These are phyloP conservation scores for Poa pratensis DNA, from an alignment of 176 grass and related monocot species.

Conservation along the genomic window DNA sequence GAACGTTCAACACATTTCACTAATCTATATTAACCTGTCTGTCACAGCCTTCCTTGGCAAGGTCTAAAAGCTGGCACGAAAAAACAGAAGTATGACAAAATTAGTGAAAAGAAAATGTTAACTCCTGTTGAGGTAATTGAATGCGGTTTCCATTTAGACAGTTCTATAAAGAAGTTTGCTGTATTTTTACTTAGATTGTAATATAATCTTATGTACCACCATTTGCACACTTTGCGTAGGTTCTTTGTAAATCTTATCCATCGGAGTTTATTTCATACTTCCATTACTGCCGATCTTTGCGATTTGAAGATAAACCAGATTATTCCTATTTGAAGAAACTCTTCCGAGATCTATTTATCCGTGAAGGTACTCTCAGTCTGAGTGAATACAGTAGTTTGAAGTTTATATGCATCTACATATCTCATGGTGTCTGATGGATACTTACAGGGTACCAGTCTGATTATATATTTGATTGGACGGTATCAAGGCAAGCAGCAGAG, in stretches of 20 bases:
- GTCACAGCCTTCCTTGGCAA: slow-evolving; percentile 80
- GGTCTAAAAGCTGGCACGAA: slow-evolving; percentile 89
- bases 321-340: slow-evolving; percentile 84
- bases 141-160: slow-evolving; percentile 16
- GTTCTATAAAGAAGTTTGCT: slow-evolving; percentile 26
- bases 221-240: slow-evolving; percentile 51
- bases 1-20: slow-evolving; percentile 21
- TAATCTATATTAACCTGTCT: slow-evolving; percentile 45
- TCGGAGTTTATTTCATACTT: slow-evolving; percentile 87
- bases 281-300: slow-evolving; percentile 93
- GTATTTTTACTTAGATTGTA: slow-evolving; percentile 4
- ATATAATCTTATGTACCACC: slow-evolving; percentile 25
- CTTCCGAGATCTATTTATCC: slow-evolving; percentile 82
- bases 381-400: slow-evolving; percentile 21
- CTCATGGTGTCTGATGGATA: slow-evolving; percentile 38
- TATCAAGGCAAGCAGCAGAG: slow-evolving; percentile 56
- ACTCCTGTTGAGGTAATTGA: slow-evolving; percentile 79
- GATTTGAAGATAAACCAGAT: slow-evolving; percentile 97
- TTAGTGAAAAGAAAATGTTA: slow-evolving; percentile 97
- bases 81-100: slow-evolving; percentile 95
- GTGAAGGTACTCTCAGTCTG: slow-evolving; percentile 61
- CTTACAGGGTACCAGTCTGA: slow-evolving; percentile 76
- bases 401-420: slow-evolving; percentile 26
- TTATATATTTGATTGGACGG: slow-evolving; percentile 88
- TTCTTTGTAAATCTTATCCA: slow-evolving; percentile 84